A percentile compares a stretch with the other conserved stretches of the same genome.
Evolutionary conservation across 306 rosid species (phyloP).

Genomic region (Rosa lucieae): DNA sequence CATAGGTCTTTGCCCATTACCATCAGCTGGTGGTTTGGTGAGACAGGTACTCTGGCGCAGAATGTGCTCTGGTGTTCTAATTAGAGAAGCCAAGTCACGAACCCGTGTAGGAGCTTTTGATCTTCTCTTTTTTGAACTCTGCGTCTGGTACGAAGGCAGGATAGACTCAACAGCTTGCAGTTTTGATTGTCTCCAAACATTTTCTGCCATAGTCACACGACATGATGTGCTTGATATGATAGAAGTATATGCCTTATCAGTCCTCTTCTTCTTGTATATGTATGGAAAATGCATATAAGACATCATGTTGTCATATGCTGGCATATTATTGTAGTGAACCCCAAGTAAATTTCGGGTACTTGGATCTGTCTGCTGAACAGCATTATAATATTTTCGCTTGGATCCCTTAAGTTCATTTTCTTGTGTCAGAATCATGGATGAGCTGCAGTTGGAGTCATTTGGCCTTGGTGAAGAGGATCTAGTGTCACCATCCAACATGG

Average conservation of each 20-base stretch:
- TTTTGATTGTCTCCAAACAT: constrained; percentile 12
- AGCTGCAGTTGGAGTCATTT: constrained; percentile 34
- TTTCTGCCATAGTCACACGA: constrained; percentile 14
- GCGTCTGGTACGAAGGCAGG: constrained; percentile 18
- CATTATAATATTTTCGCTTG: constrained; percentile 17
- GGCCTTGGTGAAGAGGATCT: constrained; percentile 22
- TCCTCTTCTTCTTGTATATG: constrained; percentile 32
- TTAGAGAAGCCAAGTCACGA: constrained; percentile 37
- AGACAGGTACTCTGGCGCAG: constrained; percentile 27
- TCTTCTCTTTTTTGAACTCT: constrained; percentile 44
- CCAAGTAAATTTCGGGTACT: constrained; percentile 9
- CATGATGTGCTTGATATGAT: constrained; percentile 18
- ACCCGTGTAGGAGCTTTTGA: constrained; percentile 44
- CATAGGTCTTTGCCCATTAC: constrained; percentile 25
- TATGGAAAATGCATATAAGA: constrained; percentile 18
- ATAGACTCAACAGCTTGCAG: constrained; percentile 23
- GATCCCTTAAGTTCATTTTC: constrained; percentile 19
- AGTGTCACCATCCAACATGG: constrained; percentile 15
- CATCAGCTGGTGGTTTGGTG: constrained; percentile 15
- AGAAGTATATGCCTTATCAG: constrained; percentile 22
- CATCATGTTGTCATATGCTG: constrained; percentile 15
- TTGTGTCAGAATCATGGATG: constrained; percentile 23
- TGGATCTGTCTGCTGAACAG: constrained; percentile 10
- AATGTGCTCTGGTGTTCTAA: constrained; percentile 29
- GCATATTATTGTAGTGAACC: constrained; percentile 17